These are phyloP conservation scores for Paramecium caudatum DNA, from an alignment of 73 alveolate genomes.

Conservation along the genomic window DNA sequence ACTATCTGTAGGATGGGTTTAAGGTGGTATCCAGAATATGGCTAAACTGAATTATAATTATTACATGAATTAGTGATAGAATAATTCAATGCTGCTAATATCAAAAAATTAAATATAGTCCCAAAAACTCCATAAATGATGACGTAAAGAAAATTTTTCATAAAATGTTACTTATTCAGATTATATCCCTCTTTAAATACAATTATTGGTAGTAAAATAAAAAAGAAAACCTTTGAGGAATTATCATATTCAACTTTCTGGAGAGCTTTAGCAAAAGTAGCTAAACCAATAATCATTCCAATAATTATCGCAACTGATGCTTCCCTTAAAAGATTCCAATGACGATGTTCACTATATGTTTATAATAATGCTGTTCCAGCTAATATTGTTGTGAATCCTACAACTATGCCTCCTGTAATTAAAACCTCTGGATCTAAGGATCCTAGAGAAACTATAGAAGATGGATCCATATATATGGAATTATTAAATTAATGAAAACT, in stretches of 20 bases:
- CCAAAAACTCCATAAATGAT: constrained; percentile 95
- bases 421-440: not conserved
- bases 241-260: constrained; percentile 54
- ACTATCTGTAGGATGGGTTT: no score
- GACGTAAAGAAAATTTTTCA: constrained; percentile 94
- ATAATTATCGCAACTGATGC: constrained; percentile 31
- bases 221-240: constrained; percentile 86
- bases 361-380: not conserved
- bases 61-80: constrained; percentile 67
- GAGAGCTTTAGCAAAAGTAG: not conserved
- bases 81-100: constrained; percentile 89
- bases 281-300: not conserved
- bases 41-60: not conserved
- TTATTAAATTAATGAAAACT: no score
- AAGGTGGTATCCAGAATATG: not conserved
- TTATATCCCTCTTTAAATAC: constrained; percentile 98
- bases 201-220: constrained; percentile 96
- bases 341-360: constrained; percentile 15
- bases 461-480: no score
- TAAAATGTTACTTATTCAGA: constrained; percentile 84
- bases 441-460: no score
- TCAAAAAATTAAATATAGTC: constrained; percentile 91
- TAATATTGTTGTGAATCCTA: not conserved
- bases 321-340: not conserved
- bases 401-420: not conserved